Conservation (phyloP, 2,329 filamentous ascomycete species). For the Talaromyces sp. region DNA sequence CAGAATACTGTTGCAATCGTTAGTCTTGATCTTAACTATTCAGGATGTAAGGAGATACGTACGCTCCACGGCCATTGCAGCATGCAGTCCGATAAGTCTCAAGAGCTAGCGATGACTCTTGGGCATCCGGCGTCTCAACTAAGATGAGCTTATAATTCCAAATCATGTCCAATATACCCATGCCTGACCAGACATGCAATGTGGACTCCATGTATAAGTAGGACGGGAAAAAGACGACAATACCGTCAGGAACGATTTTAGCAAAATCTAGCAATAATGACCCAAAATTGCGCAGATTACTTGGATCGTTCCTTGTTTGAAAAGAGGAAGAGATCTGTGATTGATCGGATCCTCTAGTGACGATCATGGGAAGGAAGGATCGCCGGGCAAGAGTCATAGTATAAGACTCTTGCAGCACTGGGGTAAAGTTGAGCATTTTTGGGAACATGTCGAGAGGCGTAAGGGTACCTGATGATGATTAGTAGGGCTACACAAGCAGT, state of each 20-base stretch:
- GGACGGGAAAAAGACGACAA: slow-evolving; percentile 99
- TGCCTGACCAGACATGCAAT: slow-evolving; percentile 98
- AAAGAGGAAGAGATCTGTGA: slow-evolving; percentile 90
- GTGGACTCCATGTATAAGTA: slow-evolving; percentile 99
- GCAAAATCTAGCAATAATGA: slow-evolving; percentile 91
- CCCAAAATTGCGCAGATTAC: slow-evolving; percentile 95
- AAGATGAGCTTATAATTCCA: slow-evolving; percentile 99
- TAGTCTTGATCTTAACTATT: neutral
- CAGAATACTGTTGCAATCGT: slow-evolving; percentile 7
- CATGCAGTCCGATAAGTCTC: slow-evolving; percentile 97
- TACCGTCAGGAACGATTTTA: slow-evolving; percentile 90
- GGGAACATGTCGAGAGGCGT: slow-evolving; percentile 98
- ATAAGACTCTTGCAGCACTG: slow-evolving; percentile 95
- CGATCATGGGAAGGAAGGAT: slow-evolving; percentile 97
- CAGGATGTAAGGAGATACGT: neutral
- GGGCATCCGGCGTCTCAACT: slow-evolving; percentile 94
- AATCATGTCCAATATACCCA: slow-evolving; percentile 94
- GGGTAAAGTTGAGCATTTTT: slow-evolving; percentile 91
- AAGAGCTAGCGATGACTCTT: slow-evolving; percentile 91
- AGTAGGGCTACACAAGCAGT: neutral
- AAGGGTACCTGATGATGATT: slow-evolving; percentile 64
- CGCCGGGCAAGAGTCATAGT: slow-evolving; percentile 89
- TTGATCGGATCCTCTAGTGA: slow-evolving; percentile 92
- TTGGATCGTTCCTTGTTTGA: slow-evolving; percentile 90
- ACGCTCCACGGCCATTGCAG: slow-evolving; percentile 88